These are phyloP conservation scores for Colletotrichum karsti DNA, from an alignment of 2,329 filamentous ascomycete species.

Conservation along the genomic window DNA sequence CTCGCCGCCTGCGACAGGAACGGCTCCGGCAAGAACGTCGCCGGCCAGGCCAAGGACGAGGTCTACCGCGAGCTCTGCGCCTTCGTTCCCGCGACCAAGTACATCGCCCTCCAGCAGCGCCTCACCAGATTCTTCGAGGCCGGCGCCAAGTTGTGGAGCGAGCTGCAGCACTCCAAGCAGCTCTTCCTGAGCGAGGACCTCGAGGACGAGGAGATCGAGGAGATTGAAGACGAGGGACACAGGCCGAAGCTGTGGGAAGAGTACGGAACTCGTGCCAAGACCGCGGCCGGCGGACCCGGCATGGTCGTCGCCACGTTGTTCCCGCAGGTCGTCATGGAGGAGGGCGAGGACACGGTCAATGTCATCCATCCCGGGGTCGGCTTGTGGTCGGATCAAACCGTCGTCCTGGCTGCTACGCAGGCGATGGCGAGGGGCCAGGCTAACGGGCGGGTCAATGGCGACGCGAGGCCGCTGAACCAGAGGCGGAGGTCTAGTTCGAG, in stretches of 20 bases:
- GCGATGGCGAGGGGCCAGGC: not conserved
- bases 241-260: constrained; percentile 31
- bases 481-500: constrained; percentile 2
- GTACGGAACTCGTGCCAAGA: constrained; percentile 22
- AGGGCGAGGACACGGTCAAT: constrained; percentile 20
- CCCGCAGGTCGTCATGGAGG: constrained; percentile 34
- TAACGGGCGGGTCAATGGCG: constrained; percentile 3
- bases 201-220: constrained; percentile 10
- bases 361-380: constrained; percentile 35
- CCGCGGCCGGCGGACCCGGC: not conserved
- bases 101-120: not conserved
- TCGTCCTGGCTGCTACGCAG: not conserved
- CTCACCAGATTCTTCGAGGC: constrained; percentile 32
- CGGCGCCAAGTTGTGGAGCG: constrained; percentile 34
- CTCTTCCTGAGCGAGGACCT: constrained; percentile 35
- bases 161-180: constrained; percentile 36
- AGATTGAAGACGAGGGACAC: constrained; percentile 30
- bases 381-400: constrained; percentile 34
- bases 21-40: not conserved
- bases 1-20: constrained; percentile 30
- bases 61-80: constrained; percentile 1
- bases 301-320: constrained; percentile 32
- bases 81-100: not conserved
- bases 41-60: not conserved
- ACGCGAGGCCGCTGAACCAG: not conserved